A percentile compares a stretch with the other conserved stretches of the same genome.
Conservation (phyloP, 345 rosid genomes). For the Salix arbutifolia region DNA sequence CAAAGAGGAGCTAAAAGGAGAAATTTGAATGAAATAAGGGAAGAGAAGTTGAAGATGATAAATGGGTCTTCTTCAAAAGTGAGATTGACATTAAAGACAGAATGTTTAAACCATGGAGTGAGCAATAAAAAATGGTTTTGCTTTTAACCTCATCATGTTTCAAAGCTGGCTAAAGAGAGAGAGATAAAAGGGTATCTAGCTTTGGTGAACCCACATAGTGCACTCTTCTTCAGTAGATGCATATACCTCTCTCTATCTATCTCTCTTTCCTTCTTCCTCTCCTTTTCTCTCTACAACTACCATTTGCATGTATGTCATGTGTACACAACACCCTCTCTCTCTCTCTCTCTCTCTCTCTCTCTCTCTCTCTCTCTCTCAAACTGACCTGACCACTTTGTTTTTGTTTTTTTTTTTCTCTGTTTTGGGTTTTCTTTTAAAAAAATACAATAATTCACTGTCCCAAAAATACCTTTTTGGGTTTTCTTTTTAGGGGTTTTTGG, state of each 20-base stretch:
- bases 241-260: background rate
- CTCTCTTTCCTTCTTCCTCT: background rate
- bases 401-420: no score
- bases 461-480: no score
- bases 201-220: slow-evolving; percentile 16
- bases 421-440: no score
- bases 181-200: background rate
- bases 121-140: background rate
- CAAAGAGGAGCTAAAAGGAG: background rate
- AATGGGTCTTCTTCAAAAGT: slow-evolving; percentile 3
- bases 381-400: no score
- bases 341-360: background rate
- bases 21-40: slow-evolving; percentile 6
- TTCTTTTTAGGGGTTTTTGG: no score
- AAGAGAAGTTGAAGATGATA: background rate
- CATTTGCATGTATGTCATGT: slow-evolving; percentile 6
- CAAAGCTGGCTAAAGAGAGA: background rate
- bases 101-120: slow-evolving; percentile 1
- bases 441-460: no score
- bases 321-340: background rate
- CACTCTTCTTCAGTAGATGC: slow-evolving; percentile 19
- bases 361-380: background rate
- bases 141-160: slow-evolving; percentile 1
- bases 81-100: background rate
- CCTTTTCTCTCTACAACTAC: slow-evolving; percentile 11